Conservation (phyloP, 2,329 filamentous ascomycete genomes). For the Penicillium sp. region DNA sequence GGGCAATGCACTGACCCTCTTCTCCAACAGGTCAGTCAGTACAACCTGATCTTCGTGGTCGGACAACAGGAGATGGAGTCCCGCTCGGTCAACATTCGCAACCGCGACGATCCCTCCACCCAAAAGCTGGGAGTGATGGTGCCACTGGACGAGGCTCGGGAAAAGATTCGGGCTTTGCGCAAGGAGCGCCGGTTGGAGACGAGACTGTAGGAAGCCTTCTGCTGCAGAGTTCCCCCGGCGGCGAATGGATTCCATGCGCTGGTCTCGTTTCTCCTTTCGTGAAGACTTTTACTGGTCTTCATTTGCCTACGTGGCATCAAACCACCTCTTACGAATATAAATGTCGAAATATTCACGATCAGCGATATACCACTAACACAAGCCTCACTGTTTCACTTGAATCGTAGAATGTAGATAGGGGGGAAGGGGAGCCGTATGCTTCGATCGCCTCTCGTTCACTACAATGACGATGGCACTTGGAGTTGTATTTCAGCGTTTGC, state of each 20-base stretch:
- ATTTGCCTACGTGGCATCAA: background rate
- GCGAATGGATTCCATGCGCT: constrained; percentile 12
- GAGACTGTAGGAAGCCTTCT: constrained; percentile 25
- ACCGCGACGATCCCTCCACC: constrained; percentile 56
- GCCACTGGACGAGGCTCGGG: constrained; percentile 53
- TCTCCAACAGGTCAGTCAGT: background rate
- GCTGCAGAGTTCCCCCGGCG: constrained; percentile 12
- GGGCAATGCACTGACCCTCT: background rate
- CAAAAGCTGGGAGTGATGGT: constrained; percentile 59
- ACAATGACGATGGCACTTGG: too few relatives aligned
- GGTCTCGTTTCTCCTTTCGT: background rate
- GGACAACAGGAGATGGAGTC: constrained; percentile 49
- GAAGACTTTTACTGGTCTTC: too few relatives aligned
- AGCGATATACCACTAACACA: too few relatives aligned
- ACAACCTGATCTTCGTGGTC: constrained; percentile 54
- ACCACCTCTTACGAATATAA: constrained; percentile 1
- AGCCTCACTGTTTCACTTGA: too few relatives aligned
- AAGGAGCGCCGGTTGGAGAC: constrained; percentile 43
- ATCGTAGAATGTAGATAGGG: too few relatives aligned
- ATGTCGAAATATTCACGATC: background rate
- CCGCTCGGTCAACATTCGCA: constrained; percentile 57
- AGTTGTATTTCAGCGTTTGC: too few relatives aligned
- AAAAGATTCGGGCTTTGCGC: constrained; percentile 45
- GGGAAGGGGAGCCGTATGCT: too few relatives aligned
- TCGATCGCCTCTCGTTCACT: too few relatives aligned